Evolutionary conservation across 768 basidiomycete genomes (phyloP).

Genomic region (Gyrodon lividus): DNA sequence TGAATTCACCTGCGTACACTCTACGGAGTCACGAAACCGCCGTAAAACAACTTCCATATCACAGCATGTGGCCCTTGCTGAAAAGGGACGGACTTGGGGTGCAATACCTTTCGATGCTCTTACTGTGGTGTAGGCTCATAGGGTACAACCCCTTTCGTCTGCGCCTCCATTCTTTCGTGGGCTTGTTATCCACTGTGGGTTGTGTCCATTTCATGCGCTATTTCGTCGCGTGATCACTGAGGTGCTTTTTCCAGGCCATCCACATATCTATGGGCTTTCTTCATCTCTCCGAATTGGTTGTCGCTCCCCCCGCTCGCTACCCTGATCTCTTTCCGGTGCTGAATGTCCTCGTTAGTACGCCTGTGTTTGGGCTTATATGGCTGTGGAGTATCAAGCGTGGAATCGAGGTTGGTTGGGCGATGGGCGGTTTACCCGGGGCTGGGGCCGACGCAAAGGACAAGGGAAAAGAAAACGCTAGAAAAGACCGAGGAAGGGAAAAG

Average conservation of each 20-base stretch:
- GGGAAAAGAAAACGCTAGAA: neutral
- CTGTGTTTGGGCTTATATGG: conserved; percentile 82
- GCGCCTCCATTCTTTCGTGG: conserved; percentile 46
- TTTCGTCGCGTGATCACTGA: conserved; percentile 1
- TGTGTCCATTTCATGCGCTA: neutral
- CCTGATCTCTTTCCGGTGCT: conserved; percentile 85
- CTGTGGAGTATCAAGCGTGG: conserved; percentile 85
- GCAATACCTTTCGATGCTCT: conserved; percentile 65
- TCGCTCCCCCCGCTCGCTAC: conserved; percentile 69
- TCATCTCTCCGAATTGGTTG: conserved; percentile 61
- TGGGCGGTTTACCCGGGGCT: conserved; percentile 47
- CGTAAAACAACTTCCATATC: neutral
- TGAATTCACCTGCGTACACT: neutral
- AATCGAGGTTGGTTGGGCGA: conserved; percentile 77
- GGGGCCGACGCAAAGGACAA: neutral
- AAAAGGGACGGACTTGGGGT: conserved; percentile 73
- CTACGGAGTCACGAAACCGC: neutral
- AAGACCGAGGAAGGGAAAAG: neutral
- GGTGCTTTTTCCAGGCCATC: conserved; percentile 37
- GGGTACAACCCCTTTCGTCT: conserved; percentile 69
- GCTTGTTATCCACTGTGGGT: conserved; percentile 52
- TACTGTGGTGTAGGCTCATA: conserved; percentile 81
- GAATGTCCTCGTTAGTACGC: conserved; percentile 79
- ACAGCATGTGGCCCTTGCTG: conserved; percentile 93
- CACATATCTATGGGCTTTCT: conserved; percentile 55